Evolutionary conservation across 352 stramenopile species (phyloP).

Genomic region (Globisporangium paroecandrum): DNA sequence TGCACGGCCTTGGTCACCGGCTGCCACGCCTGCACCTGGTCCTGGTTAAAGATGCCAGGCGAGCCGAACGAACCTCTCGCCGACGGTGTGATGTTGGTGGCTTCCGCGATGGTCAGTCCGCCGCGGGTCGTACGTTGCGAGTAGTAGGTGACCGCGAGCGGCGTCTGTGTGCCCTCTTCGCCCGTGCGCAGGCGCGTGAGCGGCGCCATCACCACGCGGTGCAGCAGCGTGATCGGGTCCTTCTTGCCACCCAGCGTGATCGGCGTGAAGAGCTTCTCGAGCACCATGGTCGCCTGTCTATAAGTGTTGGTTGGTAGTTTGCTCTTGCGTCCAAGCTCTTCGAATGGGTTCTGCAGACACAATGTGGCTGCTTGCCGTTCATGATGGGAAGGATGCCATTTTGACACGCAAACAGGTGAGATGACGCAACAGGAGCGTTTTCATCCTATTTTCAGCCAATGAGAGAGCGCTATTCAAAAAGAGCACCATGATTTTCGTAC

Average conservation of each 20-base stretch:
- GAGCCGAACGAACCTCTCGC: constrained; percentile 43
- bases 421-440: neutral
- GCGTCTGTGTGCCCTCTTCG: constrained; percentile 36
- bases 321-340: neutral
- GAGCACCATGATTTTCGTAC: neutral
- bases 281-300: neutral
- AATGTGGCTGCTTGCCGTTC: neutral
- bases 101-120: constrained; percentile 61
- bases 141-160: constrained; percentile 59
- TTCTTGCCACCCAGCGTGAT: constrained; percentile 57
- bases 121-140: constrained; percentile 45
- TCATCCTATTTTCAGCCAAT: neutral
- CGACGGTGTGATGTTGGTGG: constrained; percentile 49
- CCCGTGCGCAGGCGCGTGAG: constrained; percentile 45
- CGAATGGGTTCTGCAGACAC: neutral
- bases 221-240: constrained; percentile 42
- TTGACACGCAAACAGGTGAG: neutral
- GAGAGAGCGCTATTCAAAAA: neutral
- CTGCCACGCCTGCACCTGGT: constrained; percentile 55
- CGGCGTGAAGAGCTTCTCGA: constrained; percentile 55
- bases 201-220: constrained; percentile 69
- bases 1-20: constrained; percentile 64
- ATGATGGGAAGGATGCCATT: neutral
- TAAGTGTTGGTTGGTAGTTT: neutral
- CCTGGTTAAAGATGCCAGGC: constrained; percentile 50